Evolutionary conservation across 306 rosid genomes (phyloP).

Genomic region (Cucurbita ficifolia): DNA sequence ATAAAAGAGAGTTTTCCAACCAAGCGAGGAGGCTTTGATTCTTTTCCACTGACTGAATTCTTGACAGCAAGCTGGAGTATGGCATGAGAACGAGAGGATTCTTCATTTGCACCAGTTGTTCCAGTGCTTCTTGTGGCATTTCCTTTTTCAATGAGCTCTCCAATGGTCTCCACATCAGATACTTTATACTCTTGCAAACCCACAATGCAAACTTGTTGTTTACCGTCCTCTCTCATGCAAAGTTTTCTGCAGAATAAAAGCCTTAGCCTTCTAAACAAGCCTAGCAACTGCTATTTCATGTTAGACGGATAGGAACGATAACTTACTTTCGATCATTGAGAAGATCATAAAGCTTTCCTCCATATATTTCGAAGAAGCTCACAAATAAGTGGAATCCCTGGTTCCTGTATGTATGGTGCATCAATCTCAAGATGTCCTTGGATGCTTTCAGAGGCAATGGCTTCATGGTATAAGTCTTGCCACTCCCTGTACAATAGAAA

Average conservation of each 20-base stretch:
- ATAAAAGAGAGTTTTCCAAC: conserved; percentile 96
- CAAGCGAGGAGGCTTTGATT: conserved; percentile 75
- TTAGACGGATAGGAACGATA: neutral
- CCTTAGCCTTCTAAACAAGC: conserved; percentile 4
- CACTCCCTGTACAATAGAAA: conserved; percentile 59
- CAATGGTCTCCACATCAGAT: conserved; percentile 86
- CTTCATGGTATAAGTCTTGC: conserved; percentile 93
- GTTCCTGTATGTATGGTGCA: conserved; percentile 87
- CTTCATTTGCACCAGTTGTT: conserved; percentile 97
- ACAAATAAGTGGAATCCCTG: conserved; percentile 87
- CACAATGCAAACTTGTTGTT: conserved; percentile 92
- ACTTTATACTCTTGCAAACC: conserved; percentile 94
- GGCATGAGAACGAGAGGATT: conserved; percentile 97
- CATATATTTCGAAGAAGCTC: conserved; percentile 98
- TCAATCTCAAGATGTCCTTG: conserved; percentile 82
- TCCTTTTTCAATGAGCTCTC: conserved; percentile 90
- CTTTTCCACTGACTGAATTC: conserved; percentile 68
- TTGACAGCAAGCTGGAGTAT: conserved; percentile 96
- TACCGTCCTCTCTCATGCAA: conserved; percentile 98
- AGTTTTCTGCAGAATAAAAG: conserved; percentile 59
- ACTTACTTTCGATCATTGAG: conserved; percentile 89
- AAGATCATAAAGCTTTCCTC: conserved; percentile 93
- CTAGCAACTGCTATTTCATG: neutral
- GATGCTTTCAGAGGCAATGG: conserved; percentile 95
- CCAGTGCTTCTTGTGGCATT: conserved; percentile 90